Conservation (phyloP, 352 stramenopile genomes). For the Phytophthora podocarpi region DNA sequence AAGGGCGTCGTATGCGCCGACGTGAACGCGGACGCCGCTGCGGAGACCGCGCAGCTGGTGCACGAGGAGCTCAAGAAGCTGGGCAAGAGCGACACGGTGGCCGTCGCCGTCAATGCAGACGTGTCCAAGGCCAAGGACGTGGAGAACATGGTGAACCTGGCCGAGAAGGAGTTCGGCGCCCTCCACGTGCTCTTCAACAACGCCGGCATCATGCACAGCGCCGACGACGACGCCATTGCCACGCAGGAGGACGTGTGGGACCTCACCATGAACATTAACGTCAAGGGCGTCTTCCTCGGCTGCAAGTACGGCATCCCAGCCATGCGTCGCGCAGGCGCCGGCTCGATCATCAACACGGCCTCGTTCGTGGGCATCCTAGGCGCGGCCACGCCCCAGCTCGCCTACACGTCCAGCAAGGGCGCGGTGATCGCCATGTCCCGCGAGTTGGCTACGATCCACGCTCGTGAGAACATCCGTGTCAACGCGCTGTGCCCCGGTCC, state of each 20-base stretch:
- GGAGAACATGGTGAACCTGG: constrained; percentile 76
- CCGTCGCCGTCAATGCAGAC: constrained; percentile 61
- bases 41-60: constrained; percentile 70
- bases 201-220: constrained; percentile 85
- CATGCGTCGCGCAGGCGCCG: constrained; percentile 74
- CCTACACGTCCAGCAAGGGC: constrained; percentile 90
- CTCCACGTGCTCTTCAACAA: constrained; percentile 90
- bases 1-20: constrained; percentile 82
- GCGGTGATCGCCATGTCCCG: constrained; percentile 88
- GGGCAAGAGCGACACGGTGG: constrained; percentile 58
- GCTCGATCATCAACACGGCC: constrained; percentile 89
- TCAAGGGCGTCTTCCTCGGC: constrained; percentile 90
- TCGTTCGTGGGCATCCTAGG: constrained; percentile 86
- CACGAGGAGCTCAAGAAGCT: constrained; percentile 70
- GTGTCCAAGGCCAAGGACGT: constrained; percentile 78
- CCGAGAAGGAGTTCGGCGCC: constrained; percentile 81
- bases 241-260: constrained; percentile 87
- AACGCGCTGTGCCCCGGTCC: constrained; percentile 87
- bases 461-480: constrained; percentile 88
- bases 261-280: constrained; percentile 88
- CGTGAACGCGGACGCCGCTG: constrained; percentile 68
- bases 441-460: constrained; percentile 85
- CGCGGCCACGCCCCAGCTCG: constrained; percentile 85
- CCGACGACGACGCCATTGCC: constrained; percentile 77
- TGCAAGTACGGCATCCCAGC: constrained; percentile 89